Base-by-base conservation (phyloP, 768 basidiomycete genomes). In the Sistotremastrum suecicum region DNA sequence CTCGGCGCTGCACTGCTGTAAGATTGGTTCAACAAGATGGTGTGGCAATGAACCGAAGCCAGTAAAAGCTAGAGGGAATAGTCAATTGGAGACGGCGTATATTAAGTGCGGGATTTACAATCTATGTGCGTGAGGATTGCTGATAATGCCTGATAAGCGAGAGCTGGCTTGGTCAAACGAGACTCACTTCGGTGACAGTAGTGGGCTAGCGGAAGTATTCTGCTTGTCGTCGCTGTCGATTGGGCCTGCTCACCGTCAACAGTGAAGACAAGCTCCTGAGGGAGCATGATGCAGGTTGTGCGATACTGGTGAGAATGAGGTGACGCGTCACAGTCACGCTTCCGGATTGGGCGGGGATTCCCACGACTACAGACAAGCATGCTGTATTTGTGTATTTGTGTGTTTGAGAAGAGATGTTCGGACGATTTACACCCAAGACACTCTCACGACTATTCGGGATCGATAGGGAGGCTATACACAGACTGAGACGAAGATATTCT, bases 161-260 rank as follows among this genome's bases (percentile, higher is more conserved):
- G 42, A 43, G 33, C 20, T 20, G 20, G 20, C 20, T 20, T 20
- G 20, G 20, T 20, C 20, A 20, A 20, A 38, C 8, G 11, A 43
- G 3, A 37, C 75, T 60, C 52, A 85, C 83, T 76, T 59, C 80
- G 72, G 59, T 86, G 83, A 53, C 85, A 88, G 42, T 75, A 71
- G 37, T 72, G 65, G 1, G 81, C 78, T 34, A 88, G 72, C 34
- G 75, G 68, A 28, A 76, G 81, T 28, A 87, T 60, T 29, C 71
- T 33, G 35, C n/a, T n/a, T 30, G 20, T 20, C 20, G 20, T 20
- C 35, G 34, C 41, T 47, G 49, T n/a, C 37, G 45, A 33, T 32
- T 37, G 38, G 44, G 37, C 31, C 44, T 20, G 20, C 20, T 20
- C 20, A 20, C 20, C 20, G 20, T 20, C 20, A 20, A 20, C 20